These are phyloP conservation scores for Lunularia cruciata DNA, from an alignment of 225 moss, liverwort and hornwort genomes.

Conservation along the genomic window DNA sequence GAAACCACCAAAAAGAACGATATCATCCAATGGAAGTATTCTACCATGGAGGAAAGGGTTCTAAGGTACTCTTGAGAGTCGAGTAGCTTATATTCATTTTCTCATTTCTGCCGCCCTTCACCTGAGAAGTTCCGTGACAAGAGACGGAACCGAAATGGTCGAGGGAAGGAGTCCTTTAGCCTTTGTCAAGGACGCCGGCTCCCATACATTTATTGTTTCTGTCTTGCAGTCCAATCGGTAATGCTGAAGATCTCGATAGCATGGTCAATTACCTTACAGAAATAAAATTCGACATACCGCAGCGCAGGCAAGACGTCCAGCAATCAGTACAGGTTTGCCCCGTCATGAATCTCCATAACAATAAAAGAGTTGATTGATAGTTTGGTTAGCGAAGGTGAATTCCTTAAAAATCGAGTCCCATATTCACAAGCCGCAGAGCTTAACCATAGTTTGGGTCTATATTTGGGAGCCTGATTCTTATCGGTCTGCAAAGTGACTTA, in stretches of 20 bases:
- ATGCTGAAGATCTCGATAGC: slow-evolving; percentile 39
- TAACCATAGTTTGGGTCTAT: too few relatives aligned
- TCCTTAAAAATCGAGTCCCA: too few relatives aligned
- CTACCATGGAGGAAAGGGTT: slow-evolving; percentile 30
- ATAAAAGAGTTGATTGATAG: too few relatives aligned
- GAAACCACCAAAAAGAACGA: slow-evolving; percentile 36
- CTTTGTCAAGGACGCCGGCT: not conserved
- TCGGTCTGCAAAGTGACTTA: not conserved
- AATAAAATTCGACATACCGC: slow-evolving; percentile 46
- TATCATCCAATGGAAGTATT: slow-evolving; percentile 37
- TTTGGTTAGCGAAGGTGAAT: too few relatives aligned
- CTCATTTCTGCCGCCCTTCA: not conserved
- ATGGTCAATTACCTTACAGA: slow-evolving; percentile 39
- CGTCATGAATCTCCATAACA: not conserved
- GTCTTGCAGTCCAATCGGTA: slow-evolving; percentile 35
- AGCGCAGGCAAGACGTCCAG: slow-evolving; percentile 35
- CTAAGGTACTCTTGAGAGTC: slow-evolving; percentile 25
- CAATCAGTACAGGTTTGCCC: slow-evolving; percentile 35
- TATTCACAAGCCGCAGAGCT: too few relatives aligned
- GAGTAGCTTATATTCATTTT: not conserved
- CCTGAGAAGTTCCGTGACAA: not conserved
- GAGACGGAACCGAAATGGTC: not conserved
- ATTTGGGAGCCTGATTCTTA: too few relatives aligned
- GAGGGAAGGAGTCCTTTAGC: not conserved
- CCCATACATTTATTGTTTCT: not conserved